A percentile compares a stretch with the other conserved stretches of the same genome.
Evolutionary conservation across 306 rosid species (phyloP).

Genomic region (Vachellia pachyceras): DNA sequence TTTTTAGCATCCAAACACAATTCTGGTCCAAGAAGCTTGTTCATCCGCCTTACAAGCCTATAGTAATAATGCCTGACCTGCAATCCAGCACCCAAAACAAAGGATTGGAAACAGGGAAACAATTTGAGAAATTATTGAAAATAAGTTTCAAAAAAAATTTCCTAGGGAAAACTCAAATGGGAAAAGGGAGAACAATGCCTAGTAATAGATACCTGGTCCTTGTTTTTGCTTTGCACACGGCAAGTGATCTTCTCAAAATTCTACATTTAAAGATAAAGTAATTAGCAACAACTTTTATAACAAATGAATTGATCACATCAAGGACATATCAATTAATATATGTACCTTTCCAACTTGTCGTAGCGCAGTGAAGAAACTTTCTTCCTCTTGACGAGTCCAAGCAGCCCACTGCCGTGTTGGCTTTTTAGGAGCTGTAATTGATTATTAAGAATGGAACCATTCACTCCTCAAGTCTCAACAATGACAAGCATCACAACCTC

Average conservation of each 20-base stretch:
- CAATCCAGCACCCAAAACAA: slow-evolving; percentile 21
- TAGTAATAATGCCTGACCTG: slow-evolving; percentile 98
- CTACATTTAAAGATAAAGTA: slow-evolving; percentile 54
- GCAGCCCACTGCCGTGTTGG: slow-evolving; percentile 99
- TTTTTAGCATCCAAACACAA: slow-evolving; percentile 89
- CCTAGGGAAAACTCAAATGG: neutral
- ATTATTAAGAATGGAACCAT: slow-evolving; percentile 29
- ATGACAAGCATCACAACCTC: slow-evolving; percentile 23
- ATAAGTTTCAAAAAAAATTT: slow-evolving; percentile 16
- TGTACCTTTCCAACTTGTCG: slow-evolving; percentile 95
- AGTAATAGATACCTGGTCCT: slow-evolving; percentile 69
- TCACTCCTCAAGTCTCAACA: slow-evolving; percentile 35
- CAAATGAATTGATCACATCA: slow-evolving; percentile 31
- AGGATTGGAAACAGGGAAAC: slow-evolving; percentile 30
- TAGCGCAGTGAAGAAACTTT: slow-evolving; percentile 92
- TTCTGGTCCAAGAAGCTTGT: slow-evolving; percentile 94
- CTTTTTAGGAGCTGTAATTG: slow-evolving; percentile 62
- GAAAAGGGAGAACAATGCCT: slow-evolving; percentile 15
- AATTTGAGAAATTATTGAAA: slow-evolving; percentile 16
- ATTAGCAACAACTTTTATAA: slow-evolving; percentile 35
- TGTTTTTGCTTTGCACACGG: slow-evolving; percentile 97
- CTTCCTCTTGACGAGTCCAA: slow-evolving; percentile 99
- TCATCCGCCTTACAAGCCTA: slow-evolving; percentile 98
- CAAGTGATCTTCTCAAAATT: slow-evolving; percentile 96
- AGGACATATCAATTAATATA: slow-evolving; percentile 15